These are phyloP conservation scores for Pterulicium gracile DNA, from an alignment of 1,284 basidiomycete species.

Conservation along the genomic window DNA sequence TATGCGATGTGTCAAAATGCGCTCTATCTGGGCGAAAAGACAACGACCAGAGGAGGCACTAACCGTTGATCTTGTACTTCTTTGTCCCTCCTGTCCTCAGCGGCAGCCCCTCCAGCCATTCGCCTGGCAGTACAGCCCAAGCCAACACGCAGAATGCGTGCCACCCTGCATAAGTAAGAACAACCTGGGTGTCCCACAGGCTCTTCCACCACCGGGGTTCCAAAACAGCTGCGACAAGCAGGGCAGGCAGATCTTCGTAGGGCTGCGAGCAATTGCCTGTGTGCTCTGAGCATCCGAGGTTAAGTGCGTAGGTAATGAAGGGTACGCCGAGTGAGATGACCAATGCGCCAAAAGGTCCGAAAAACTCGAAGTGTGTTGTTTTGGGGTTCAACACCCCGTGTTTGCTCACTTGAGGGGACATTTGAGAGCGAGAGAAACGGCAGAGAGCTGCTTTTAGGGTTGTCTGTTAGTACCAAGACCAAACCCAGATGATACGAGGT, in stretches of 20 bases:
- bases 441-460: neutral
- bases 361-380: slow-evolving; percentile 72
- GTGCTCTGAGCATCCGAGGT: slow-evolving; percentile 76
- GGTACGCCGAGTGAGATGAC: slow-evolving; percentile 71
- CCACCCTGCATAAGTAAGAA: slow-evolving; percentile 78
- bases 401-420: neutral
- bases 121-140: slow-evolving; percentile 83
- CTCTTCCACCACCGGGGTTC: slow-evolving; percentile 52
- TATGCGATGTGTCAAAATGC: too few species aligned
- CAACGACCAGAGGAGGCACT: slow-evolving; percentile 14
- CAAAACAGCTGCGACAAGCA: slow-evolving; percentile 29
- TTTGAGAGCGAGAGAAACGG: neutral
- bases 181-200: slow-evolving; percentile 76
- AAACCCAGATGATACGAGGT: neutral
- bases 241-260: too few species aligned
- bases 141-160: slow-evolving; percentile 79
- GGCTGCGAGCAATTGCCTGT: slow-evolving; percentile 63
- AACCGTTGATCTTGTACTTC: slow-evolving; percentile 94
- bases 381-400: slow-evolving; percentile 43
- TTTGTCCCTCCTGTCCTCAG: slow-evolving; percentile 74
- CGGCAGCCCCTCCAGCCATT: slow-evolving; percentile 70
- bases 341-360: slow-evolving; percentile 76
- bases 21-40: too few species aligned
- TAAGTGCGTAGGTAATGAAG: slow-evolving; percentile 67
- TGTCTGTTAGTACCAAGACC: neutral